Evolutionary conservation across 2,329 filamentous ascomycete genomes (phyloP).

Genomic region (Colletotrichum sp.): DNA sequence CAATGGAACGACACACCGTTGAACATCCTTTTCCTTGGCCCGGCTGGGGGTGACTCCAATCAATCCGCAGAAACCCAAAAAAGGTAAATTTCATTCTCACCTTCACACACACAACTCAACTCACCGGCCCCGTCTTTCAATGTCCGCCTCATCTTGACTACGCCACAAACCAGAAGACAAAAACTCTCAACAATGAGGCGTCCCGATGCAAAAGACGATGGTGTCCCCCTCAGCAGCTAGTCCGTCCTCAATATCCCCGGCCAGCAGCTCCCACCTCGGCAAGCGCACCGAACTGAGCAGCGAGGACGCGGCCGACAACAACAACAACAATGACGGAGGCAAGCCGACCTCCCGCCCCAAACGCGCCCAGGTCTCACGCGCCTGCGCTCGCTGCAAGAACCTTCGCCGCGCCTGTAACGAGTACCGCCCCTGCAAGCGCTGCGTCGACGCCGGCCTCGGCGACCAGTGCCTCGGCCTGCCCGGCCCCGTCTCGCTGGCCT

Average conservation of each 20-base stretch:
- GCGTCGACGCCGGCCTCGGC: constrained; percentile 44
- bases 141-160: neutral
- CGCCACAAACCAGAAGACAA: neutral
- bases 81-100: neutral
- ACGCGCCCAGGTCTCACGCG: constrained; percentile 44
- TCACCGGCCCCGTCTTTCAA: neutral
- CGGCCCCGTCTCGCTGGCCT: constrained; percentile 19
- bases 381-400: constrained; percentile 47
- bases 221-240: constrained; percentile 20
- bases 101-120: neutral
- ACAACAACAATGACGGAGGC: neutral
- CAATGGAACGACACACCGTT: neutral
- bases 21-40: neutral
- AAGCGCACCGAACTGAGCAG: neutral
- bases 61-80: neutral
- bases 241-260: constrained; percentile 16
- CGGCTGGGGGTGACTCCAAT: constrained; percentile 1
- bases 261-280: constrained; percentile 20
- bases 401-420: constrained; percentile 50
- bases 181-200: constrained; percentile 13
- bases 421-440: constrained; percentile 47
- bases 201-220: constrained; percentile 16
- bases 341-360: constrained; percentile 13
- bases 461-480: constrained; percentile 37
- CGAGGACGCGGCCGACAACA: constrained; percentile 2